A percentile compares a stretch with the other conserved stretches of the same genome.
Evolutionary conservation across 2,329 filamentous ascomycete species (phyloP).

Genomic region (Aspergillus uvarum): DNA sequence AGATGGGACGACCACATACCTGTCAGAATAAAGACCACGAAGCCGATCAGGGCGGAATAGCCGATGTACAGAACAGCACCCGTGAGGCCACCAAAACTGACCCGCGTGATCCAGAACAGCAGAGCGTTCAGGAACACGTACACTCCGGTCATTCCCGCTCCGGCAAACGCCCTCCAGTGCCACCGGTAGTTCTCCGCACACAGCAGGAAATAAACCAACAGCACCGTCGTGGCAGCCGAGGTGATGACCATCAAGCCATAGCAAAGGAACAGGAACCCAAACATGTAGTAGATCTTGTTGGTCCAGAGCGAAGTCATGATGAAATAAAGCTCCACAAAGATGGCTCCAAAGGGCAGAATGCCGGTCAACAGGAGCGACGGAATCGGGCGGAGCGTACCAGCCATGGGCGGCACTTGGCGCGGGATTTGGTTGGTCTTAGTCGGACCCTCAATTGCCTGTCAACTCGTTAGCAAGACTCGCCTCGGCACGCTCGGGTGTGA

Average conservation of each 20-base stretch:
- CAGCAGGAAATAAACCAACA: constrained; percentile 94
- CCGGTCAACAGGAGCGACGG: constrained; percentile 92
- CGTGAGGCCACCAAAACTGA: constrained; percentile 80
- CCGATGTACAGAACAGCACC: constrained; percentile 90
- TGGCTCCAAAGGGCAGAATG: constrained; percentile 89
- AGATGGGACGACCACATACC: constrained; percentile 61
- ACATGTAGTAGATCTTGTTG: constrained; percentile 99
- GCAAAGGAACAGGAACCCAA: constrained; percentile 96
- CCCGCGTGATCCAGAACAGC: constrained; percentile 84
- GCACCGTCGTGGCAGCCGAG: constrained; percentile 83
- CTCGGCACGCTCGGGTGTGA: not conserved
- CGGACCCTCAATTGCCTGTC: constrained; percentile 67
- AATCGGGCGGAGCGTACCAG: constrained; percentile 78
- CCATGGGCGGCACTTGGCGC: constrained; percentile 84
- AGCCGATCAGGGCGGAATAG: constrained; percentile 85
- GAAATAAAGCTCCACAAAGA: constrained; percentile 98
- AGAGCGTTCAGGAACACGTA: constrained; percentile 93
- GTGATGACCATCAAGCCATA: constrained; percentile 97
- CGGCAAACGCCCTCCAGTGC: constrained; percentile 95
- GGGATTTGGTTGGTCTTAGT: constrained; percentile 98
- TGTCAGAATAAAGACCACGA: constrained; percentile 89
- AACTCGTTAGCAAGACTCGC: constrained; percentile 11
- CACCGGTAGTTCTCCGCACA: constrained; percentile 98
- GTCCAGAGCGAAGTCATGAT: constrained; percentile 99
- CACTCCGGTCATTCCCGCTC: constrained; percentile 81